Percentiles rank a stretch among this genome's conserved stretches.
Conservation (phyloP, 495 filamentous ascomycete genomes). For the Neurospora intermedia region DNA sequence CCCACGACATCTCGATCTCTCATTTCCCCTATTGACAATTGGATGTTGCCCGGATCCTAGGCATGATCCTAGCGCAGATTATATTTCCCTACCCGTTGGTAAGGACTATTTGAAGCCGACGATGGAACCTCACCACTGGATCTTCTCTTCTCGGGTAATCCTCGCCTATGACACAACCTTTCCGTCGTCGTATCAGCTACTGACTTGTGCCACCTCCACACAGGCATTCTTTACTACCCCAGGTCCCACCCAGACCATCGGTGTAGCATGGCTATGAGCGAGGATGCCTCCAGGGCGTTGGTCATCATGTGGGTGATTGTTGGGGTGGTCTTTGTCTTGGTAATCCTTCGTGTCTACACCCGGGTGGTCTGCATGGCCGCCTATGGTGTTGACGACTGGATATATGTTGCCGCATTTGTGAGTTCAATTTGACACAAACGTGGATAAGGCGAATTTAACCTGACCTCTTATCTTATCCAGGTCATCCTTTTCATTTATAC, state of each 20-base stretch:
- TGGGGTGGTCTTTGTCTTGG: conserved; percentile 6
- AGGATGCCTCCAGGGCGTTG: conserved; percentile 6
- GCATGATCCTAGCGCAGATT: neutral
- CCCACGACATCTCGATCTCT: neutral
- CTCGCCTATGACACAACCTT: neutral
- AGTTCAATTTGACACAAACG: neutral
- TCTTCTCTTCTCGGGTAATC: neutral
- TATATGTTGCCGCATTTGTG: conserved; percentile 16
- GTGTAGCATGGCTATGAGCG: neutral
- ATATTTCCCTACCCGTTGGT: neutral
- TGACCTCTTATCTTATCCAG: neutral
- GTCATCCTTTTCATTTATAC: conserved; percentile 18
- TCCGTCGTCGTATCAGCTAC: neutral
- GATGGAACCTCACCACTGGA: neutral
- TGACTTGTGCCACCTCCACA: neutral
- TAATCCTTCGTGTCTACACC: conserved; percentile 23
- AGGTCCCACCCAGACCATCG: neutral
- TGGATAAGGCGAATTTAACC: neutral
- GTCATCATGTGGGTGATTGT: conserved; percentile 18
- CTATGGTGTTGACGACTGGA: conserved; percentile 24
- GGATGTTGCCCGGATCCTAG: neutral
- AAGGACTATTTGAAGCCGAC: neutral
- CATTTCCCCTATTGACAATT: neutral
- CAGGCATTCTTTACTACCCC: neutral
- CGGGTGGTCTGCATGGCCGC: conserved; percentile 20